These are phyloP conservation scores for Antitrichia curtipendula DNA, from an alignment of 225 moss, liverwort and hornwort genomes.

Conservation along the genomic window DNA sequence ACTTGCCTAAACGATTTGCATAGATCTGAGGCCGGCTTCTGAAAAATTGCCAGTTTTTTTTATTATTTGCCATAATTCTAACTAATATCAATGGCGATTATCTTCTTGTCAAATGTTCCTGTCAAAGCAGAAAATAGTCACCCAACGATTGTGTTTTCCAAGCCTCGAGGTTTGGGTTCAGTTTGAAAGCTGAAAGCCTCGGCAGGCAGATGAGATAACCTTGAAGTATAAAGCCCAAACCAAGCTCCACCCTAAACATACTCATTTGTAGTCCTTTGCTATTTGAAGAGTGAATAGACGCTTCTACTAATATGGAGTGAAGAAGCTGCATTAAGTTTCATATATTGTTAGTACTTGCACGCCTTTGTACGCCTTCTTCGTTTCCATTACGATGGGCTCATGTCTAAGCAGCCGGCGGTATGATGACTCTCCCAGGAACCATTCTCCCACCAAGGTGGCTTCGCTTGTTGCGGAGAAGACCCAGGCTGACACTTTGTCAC, in stretches of 20 bases:
- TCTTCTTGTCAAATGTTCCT: neutral
- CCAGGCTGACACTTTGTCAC: neutral
- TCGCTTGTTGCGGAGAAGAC: neutral
- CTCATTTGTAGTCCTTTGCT: neutral
- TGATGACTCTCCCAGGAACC: too few relatives aligned
- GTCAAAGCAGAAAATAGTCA: neutral
- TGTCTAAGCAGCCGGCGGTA: neutral
- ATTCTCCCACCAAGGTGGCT: neutral
- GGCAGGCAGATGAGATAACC: neutral
- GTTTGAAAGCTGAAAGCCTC: neutral
- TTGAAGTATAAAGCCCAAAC: neutral
- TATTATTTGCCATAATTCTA: too few relatives aligned
- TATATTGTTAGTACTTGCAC: fast-evolving
- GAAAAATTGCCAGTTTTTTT: too few relatives aligned
- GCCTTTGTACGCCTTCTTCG: neutral
- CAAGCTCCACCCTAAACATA: neutral
- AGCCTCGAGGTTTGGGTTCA: neutral
- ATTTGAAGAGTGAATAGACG: neutral
- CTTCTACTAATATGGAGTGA: neutral
- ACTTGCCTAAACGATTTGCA: neutral
- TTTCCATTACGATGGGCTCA: neutral
- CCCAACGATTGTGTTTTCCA: neutral
- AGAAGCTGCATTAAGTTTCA: neutral
- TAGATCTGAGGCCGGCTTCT: neutral
- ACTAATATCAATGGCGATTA: neutral